phyloP scores from a whole-genome alignment of 2,329 filamentous ascomycete species.

The Sclerotinia sclerotiorum region DNA sequence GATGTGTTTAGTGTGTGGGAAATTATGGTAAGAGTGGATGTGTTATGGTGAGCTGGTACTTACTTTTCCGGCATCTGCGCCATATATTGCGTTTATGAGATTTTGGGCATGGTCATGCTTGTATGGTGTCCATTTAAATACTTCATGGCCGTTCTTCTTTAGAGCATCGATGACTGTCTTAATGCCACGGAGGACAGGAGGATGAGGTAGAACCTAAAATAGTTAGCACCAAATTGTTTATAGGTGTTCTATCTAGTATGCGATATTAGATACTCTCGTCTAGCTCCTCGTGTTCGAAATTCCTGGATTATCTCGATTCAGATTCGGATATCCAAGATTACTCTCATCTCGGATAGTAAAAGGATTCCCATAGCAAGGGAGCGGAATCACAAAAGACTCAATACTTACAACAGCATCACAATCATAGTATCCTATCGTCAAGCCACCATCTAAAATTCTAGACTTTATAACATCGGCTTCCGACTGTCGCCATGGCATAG shows the following conservation, averaged over 20 bases:
- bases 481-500: slow-evolving; percentile 46
- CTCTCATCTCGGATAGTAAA: not conserved
- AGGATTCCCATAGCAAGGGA: not conserved
- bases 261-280: no score
- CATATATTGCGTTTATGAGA: slow-evolving; percentile 36
- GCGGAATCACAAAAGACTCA: not conserved
- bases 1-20: not conserved
- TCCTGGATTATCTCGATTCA: slow-evolving; percentile 35
- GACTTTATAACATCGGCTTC: slow-evolving; percentile 39
- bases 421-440: slow-evolving; percentile 42
- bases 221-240: not conserved
- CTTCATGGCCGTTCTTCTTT: slow-evolving; percentile 53
- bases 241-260: not conserved
- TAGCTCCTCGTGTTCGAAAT: not conserved
- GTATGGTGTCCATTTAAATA: slow-evolving; percentile 42
- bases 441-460: slow-evolving; percentile 41
- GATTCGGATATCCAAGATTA: slow-evolving; percentile 41
- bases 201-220: slow-evolving; percentile 45
- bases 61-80: slow-evolving; percentile 33
- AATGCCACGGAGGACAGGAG: slow-evolving; percentile 57
- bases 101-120: slow-evolving; percentile 39
- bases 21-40: not conserved
- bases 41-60: not conserved
- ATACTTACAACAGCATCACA: slow-evolving; percentile 40
- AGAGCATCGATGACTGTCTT: slow-evolving; percentile 50